Base-by-base conservation (phyloP, 371 early-diverging fungal species). In the Pancytospora philotis region DNA sequence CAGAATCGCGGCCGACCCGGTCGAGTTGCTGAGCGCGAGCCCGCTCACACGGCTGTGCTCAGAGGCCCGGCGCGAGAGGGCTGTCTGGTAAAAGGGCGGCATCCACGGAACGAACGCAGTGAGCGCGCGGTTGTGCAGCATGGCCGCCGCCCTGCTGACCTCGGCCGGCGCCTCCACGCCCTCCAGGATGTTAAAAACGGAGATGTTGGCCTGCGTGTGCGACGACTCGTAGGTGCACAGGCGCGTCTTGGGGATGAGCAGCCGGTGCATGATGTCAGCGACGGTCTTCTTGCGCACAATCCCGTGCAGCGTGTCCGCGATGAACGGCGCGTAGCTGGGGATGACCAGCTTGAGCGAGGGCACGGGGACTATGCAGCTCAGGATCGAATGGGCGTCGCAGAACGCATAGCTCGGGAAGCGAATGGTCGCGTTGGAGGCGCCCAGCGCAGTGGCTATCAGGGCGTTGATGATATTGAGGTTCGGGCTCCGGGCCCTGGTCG, bases 71-170 rank as follows among this genome's bases (percentile, higher is more conserved):
- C 49, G 65, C 4, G 66, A 50, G 13, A 53, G 37, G 22, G 53
- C 45, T 34, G 69, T 38, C 30, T 74, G 32, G 69, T 95, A 93
- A 71, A 88, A 89, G 1, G 95, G 92, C 8, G 95, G 95, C n/a
- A 94, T 94, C 96, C 97, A 96, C 27, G 95, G 95, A 59, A 95
- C 94, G 79, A 98, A 97, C 69, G 89, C 88, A 3, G 93, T 90
- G 35, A 93, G 77, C 28, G 90, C 83, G 56, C 90, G 85, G 78
- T 95, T 95, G 31, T 92, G 86, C 66, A 95, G 89, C 38, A 95
- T 85, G 71, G 94, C 79, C 51, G 95, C 80, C 22, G 93, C 90
- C 82, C 95, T 94, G 80, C 93, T 93, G 1, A 95, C 87, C 3
- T 75, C 76, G 4, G 28, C 31, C 0, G 73, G 4, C 48, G 74